Base-by-base conservation (phyloP, 371 early-diverging fungal species). In the Entomophthora muscae region DNA sequence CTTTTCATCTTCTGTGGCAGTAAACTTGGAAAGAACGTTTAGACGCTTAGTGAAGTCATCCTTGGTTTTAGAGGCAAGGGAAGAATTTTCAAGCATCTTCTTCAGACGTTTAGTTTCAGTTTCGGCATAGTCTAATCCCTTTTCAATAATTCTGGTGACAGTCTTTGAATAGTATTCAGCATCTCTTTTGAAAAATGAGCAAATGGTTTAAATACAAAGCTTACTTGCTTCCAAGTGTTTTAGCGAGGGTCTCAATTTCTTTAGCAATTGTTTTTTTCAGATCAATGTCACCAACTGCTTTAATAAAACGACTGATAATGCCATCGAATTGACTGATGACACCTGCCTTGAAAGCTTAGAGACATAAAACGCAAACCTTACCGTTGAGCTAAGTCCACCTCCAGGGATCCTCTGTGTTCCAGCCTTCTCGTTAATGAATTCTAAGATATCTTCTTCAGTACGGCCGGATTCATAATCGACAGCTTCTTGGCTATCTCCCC, bases 381-480 rank as follows among this genome's bases (percentile, higher is more conserved):
- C 79, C 61, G 64, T 62, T 27, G 71, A 72, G 58, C 73, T 72
- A 17, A 91, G 79, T 13, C 82, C 76, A 59, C 95, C 95, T 54
- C 89, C 92, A 7, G 78, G 78, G 60, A 78, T 67, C 66, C 94
- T 86, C 51, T 86, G 73, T 10, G 93, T 89, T 29, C 88, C 88
- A 67, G 86, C 82, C 61, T 91, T 79, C 68, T 88, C 76, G 83
- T 96, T 96, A 71, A 96, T 78, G 73, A 83, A 96, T 7, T 81
- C 79, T 57, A 95, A 75, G 70, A 96, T 86, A 66, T 81, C 90
- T 69, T 81, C 80, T 71, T 90, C 88, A 57, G 78, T 69, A 67
- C 95, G 88, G 42, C 78, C 83, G 54, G 83, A 86, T 29, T 84
- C 80, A 71, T 89, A 95, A 53, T 78, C 78, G 63, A 83, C 73